Conservation (phyloP, 306 rosid species). For the Hippophae tibetana region DNA sequence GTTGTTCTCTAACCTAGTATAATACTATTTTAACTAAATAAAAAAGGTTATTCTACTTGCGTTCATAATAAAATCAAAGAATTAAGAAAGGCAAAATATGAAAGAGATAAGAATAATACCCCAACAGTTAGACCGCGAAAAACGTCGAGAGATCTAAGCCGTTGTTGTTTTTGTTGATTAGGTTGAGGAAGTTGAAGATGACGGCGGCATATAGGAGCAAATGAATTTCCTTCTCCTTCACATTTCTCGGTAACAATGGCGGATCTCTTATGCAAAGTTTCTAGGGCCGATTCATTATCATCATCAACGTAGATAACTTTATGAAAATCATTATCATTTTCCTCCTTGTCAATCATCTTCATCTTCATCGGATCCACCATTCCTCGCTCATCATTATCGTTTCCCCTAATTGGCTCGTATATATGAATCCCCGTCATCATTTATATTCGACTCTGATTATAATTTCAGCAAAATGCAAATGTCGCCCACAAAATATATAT, state of each 20-base stretch:
- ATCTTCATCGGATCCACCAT: too few species aligned
- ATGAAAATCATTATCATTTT: too few species aligned
- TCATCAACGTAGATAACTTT: too few species aligned
- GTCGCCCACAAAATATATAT: too few species aligned
- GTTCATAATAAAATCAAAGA: not conserved
- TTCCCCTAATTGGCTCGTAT: too few species aligned
- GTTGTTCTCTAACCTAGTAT: not conserved
- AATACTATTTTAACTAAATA: not conserved
- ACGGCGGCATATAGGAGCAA: slow-evolving; percentile 8
- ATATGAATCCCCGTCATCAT: too few species aligned
- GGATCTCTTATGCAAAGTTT: too few species aligned
- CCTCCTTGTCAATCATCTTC: too few species aligned
- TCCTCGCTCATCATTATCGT: too few species aligned
- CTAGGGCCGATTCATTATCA: too few species aligned
- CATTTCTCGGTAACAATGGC: not conserved
- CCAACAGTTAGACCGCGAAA: slow-evolving; percentile 90
- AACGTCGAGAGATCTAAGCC: slow-evolving; percentile 80
- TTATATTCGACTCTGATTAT: too few species aligned
- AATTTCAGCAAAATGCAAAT: too few species aligned
- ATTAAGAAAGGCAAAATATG: not conserved
- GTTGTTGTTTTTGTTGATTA: slow-evolving; percentile 27
- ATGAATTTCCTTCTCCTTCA: not conserved
- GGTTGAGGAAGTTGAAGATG: not conserved
- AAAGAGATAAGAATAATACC: slow-evolving; percentile 27
- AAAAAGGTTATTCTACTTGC: not conserved